A percentile compares a stretch with the other conserved stretches of the same genome.
phyloP scores from a whole-genome alignment of 768 basidiomycete species.

The Lactarius sp. region DNA sequence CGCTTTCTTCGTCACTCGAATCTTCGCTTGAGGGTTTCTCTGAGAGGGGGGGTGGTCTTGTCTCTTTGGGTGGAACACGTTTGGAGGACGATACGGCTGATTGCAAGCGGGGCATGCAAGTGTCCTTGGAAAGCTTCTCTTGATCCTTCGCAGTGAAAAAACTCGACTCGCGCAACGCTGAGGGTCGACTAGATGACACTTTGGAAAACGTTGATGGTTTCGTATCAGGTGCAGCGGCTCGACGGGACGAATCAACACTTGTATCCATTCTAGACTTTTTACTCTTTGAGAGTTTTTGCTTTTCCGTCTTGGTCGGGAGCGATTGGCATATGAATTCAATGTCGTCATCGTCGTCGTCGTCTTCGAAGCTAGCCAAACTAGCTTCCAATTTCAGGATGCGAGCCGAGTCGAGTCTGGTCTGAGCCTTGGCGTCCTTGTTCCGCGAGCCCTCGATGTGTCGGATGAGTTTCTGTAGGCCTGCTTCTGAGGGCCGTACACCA shows the following conservation, averaged over 20 bases:
- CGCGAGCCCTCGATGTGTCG: conserved; percentile 60
- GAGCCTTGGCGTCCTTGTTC: conserved; percentile 41
- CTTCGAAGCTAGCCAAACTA: conserved; percentile 57
- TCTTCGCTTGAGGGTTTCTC: conserved; percentile 30
- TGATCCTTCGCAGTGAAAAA: conserved; percentile 33
- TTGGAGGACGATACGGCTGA: conserved; percentile 38
- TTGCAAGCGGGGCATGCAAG: conserved; percentile 33
- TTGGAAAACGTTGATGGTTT: conserved; percentile 9
- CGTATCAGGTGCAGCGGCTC: neutral
- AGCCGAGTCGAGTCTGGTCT: conserved; percentile 51
- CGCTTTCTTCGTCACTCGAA: conserved; percentile 41
- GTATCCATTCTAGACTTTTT: neutral
- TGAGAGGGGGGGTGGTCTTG: neutral
- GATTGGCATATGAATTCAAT: conserved; percentile 49
- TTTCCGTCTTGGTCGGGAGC: conserved; percentile 10
- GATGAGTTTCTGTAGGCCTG: conserved; percentile 59
- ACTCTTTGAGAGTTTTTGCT: conserved; percentile 7
- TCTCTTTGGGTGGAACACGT: conserved; percentile 15
- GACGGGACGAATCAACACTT: neutral
- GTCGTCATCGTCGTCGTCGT: conserved; percentile 46
- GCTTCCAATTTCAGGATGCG: conserved; percentile 65
- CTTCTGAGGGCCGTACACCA: conserved; percentile 48
- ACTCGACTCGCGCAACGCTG: conserved; percentile 20
- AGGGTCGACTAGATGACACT: neutral
- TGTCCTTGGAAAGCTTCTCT: conserved; percentile 35